These are phyloP conservation scores for Tetrahymena malaccensis DNA, from an alignment of 73 alveolate species.

Conservation along the genomic window DNA sequence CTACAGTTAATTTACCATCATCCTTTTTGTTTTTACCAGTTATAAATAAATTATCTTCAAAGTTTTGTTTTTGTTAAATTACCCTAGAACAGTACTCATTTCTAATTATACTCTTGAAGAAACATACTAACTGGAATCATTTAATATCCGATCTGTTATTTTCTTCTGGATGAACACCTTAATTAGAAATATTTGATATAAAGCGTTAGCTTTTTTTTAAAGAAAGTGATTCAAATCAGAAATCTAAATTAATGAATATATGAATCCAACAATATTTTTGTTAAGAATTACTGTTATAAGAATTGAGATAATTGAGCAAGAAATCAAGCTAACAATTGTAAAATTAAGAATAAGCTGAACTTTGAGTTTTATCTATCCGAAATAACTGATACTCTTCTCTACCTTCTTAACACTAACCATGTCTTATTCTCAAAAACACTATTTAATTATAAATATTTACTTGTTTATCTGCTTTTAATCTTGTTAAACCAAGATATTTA, in stretches of 20 bases:
- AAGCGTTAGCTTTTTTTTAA: background rate
- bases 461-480: background rate
- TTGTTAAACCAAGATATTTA: background rate
- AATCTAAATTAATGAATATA: background rate
- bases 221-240: background rate
- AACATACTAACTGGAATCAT: background rate
- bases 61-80: background rate
- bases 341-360: background rate
- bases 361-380: background rate
- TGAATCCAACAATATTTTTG: background rate
- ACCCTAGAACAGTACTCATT: background rate
- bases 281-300: background rate
- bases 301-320: background rate
- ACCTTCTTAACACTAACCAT: background rate
- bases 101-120: background rate
- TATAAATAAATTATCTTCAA: background rate
- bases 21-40: background rate
- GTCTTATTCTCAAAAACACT: background rate
- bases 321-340: background rate
- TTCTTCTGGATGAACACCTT: background rate
- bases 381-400: background rate
- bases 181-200: background rate
- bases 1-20: background rate
- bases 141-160: background rate
- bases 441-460: background rate